A percentile compares a stretch with the other conserved stretches of the same genome.
phyloP scores from a whole-genome alignment of 768 basidiomycete species.

The Mycena epipterygia region DNA sequence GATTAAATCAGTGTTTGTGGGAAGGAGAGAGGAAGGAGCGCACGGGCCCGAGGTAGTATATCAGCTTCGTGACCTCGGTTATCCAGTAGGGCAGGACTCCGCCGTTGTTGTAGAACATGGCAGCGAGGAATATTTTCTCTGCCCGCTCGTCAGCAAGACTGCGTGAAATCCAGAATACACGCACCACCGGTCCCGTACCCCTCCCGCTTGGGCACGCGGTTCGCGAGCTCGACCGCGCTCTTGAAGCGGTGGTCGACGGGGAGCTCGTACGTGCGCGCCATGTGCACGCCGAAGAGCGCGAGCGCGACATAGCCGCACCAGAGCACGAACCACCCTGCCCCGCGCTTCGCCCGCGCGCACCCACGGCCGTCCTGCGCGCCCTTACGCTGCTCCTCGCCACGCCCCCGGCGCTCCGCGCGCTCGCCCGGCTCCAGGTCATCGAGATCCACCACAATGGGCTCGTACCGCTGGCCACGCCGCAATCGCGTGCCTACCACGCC shows the following conservation, averaged over 20 bases:
- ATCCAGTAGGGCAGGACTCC: constrained; percentile 56
- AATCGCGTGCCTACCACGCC: neutral
- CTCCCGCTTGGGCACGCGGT: neutral
- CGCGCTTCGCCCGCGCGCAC: neutral
- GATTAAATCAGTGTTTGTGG: neutral
- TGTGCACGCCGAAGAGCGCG: constrained; percentile 4
- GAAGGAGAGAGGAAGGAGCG: neutral
- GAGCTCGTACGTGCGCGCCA: constrained; percentile 11
- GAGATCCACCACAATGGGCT: neutral
- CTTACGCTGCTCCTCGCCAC: too few species aligned
- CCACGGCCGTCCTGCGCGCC: neutral
- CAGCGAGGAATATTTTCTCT: constrained; percentile 55
- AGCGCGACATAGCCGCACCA: neutral
- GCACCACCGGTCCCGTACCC: constrained; percentile 20
- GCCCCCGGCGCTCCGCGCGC: too few species aligned
- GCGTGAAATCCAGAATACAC: neutral
- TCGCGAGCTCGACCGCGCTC: neutral
- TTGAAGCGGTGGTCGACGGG: constrained; percentile 7
- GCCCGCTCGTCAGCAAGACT: neutral
- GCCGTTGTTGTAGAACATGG: constrained; percentile 57
- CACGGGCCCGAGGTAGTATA: constrained; percentile 51
- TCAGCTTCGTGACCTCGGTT: constrained; percentile 47
- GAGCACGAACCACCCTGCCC: neutral
- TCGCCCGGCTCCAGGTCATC: neutral
- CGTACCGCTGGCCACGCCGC: neutral